These are phyloP conservation scores for Clarireedia homoeocarpa DNA, from an alignment of 2,329 filamentous ascomycete genomes.

Conservation along the genomic window DNA sequence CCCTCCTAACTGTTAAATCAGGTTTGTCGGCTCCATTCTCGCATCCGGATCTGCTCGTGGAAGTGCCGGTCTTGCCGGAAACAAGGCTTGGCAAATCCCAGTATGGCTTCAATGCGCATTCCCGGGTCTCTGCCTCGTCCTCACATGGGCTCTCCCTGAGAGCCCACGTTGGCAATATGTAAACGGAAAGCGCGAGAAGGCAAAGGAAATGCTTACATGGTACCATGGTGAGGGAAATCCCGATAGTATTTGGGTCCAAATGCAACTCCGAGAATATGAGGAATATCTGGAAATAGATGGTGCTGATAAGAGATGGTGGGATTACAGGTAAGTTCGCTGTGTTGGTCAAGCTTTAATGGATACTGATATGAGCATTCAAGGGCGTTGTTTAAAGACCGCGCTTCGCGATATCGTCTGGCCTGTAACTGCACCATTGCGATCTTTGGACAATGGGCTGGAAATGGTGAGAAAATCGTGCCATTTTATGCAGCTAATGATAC, in stretches of 20 bases:
- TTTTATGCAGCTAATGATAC: not conserved
- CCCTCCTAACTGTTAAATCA: slow-evolving; percentile 14
- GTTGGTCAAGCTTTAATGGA: not conserved
- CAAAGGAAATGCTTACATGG: slow-evolving; percentile 33
- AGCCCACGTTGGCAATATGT: slow-evolving; percentile 37
- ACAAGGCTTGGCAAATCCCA: slow-evolving; percentile 39
- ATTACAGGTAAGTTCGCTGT: slow-evolving; percentile 33
- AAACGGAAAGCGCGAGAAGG: slow-evolving; percentile 31
- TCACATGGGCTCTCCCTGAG: slow-evolving; percentile 39
- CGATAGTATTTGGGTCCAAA: slow-evolving; percentile 42
- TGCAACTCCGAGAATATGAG: slow-evolving; percentile 41
- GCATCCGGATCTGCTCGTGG: slow-evolving; percentile 46
- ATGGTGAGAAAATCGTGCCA: slow-evolving; percentile 11
- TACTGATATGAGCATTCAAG: slow-evolving; percentile 43
- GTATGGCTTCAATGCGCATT: slow-evolving; percentile 46
- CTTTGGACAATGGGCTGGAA: slow-evolving; percentile 43
- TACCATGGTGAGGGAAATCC: slow-evolving; percentile 45
- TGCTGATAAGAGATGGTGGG: slow-evolving; percentile 48
- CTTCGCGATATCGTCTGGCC: slow-evolving; percentile 40
- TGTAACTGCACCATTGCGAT: slow-evolving; percentile 42
- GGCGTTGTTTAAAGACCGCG: slow-evolving; percentile 42
- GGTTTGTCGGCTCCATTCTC: slow-evolving; percentile 45
- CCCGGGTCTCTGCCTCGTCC: slow-evolving; percentile 39
- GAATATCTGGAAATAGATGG: slow-evolving; percentile 42
- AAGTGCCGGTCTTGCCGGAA: slow-evolving; percentile 33